Percentiles rank a stretch among this genome's conserved stretches.
Evolutionary conservation across 192 early-diverging fungal genomes (phyloP).

Genomic region (Podila horticola): DNA sequence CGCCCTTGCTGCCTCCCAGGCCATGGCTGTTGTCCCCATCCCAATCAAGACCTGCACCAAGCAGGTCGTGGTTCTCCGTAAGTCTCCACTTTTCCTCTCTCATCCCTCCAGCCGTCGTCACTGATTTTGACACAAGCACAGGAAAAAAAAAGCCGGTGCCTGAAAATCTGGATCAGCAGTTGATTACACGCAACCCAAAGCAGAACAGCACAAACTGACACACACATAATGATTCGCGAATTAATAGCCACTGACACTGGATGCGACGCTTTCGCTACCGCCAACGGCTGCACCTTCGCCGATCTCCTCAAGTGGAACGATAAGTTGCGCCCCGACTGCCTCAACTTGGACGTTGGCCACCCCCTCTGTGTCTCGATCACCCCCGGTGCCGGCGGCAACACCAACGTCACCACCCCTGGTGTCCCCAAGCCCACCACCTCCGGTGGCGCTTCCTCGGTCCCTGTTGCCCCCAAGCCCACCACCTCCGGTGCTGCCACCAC

Average conservation of each 20-base stretch:
- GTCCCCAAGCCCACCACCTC: conserved; percentile 1
- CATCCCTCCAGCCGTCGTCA: not conserved
- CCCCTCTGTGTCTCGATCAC: conserved; percentile 26
- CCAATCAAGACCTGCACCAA: conserved; percentile 23
- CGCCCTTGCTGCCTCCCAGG: conserved; percentile 16
- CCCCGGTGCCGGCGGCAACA: conserved; percentile 1
- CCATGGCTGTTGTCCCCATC: conserved; percentile 19
- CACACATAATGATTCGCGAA: not conserved
- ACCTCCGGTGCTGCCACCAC: not conserved
- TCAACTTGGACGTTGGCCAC: conserved; percentile 21
- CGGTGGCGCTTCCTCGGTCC: not conserved
- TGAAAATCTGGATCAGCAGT: not conserved
- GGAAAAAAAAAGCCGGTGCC: not conserved
- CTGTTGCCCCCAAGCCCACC: not conserved
- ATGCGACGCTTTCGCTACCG: conserved; percentile 9
- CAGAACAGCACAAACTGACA: not conserved
- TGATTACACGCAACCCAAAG: not conserved
- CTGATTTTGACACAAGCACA: not conserved
- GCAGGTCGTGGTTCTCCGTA: conserved; percentile 14
- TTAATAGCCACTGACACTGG: conserved; percentile 8
- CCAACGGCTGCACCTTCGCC: conserved; percentile 22
- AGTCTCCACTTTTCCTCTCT: not conserved
- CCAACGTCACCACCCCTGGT: not conserved
- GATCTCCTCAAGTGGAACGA: conserved; percentile 34
- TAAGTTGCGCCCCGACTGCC: conserved; percentile 24